A percentile compares a stretch with the other conserved stretches of the same genome.
Evolutionary conservation across 1,284 basidiomycete genomes (phyloP).

Genomic region (Inonotus hispidus): DNA sequence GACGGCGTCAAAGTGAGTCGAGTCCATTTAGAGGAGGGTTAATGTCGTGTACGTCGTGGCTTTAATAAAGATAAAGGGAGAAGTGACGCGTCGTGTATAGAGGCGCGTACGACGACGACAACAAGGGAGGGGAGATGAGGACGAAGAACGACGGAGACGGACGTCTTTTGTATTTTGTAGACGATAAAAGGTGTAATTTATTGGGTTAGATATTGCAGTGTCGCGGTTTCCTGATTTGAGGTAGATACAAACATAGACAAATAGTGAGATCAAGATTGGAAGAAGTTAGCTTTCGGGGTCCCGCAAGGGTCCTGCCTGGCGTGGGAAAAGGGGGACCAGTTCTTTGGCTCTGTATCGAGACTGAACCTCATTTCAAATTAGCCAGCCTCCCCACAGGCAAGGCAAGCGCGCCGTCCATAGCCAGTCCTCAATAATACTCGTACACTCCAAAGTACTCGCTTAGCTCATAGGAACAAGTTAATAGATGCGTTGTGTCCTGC

Average conservation of each 20-base stretch:
- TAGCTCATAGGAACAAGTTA: no score
- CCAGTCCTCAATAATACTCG: no score
- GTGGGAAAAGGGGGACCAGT: not conserved
- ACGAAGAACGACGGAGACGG: not conserved
- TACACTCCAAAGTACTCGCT: no score
- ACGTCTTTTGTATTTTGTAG: conserved; percentile 3
- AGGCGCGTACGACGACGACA: conserved; percentile 3
- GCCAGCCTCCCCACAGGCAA: not conserved
- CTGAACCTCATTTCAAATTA: not conserved
- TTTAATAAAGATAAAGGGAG: not conserved
- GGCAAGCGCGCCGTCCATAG: not conserved
- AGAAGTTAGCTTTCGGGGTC: not conserved
- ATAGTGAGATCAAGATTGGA: conserved; percentile 4
- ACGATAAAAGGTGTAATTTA: conserved; percentile 4
- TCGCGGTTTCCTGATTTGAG: not conserved
- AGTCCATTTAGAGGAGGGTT: conserved; percentile 45
- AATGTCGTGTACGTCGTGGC: conserved; percentile 10
- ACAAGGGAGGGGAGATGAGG: not conserved
- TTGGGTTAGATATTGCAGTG: not conserved
- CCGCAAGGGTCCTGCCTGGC: not conserved
- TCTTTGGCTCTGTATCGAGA: not conserved
- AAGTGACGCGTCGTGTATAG: conserved; percentile 23
- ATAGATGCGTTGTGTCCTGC: no score
- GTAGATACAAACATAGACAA: not conserved
- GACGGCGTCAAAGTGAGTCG: conserved; percentile 53